Percentiles rank a stretch among this genome's conserved stretches.
Evolutionary conservation across 2,329 filamentous ascomycete species (phyloP).

Genomic region (Talaromyces sp.): DNA sequence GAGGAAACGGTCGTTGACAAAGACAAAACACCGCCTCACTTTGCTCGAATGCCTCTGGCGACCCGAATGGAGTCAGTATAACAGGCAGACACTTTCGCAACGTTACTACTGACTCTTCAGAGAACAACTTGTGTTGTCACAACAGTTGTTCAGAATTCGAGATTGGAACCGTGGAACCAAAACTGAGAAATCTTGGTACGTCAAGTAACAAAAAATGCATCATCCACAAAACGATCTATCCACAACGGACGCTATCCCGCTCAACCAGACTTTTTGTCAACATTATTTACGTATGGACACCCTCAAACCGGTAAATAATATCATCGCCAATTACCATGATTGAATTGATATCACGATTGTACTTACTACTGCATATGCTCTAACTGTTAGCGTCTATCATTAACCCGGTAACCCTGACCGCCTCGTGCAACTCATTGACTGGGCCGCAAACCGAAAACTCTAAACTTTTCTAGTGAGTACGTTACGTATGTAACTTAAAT

Average conservation of each 20-base stretch:
- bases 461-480: not conserved
- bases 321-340: not conserved
- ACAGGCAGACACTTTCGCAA: not conserved
- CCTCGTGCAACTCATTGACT: not conserved
- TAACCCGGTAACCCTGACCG: slow-evolving; percentile 14
- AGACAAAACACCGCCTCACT: not conserved
- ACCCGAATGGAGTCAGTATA: not conserved
- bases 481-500: no score
- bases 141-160: not conserved
- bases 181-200: not conserved
- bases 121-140: not conserved
- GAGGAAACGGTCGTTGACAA: not conserved
- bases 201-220: not conserved
- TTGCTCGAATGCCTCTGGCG: not conserved
- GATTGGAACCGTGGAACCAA: slow-evolving; percentile 2
- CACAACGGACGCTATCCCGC: slow-evolving; percentile 12
- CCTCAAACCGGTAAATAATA: not conserved
- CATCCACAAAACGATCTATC: slow-evolving; percentile 1
- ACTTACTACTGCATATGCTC: no score
- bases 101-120: not conserved
- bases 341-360: not conserved
- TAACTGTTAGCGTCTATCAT: slow-evolving; percentile 10
- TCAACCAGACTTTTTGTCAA: slow-evolving; percentile 4
- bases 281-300: not conserved
- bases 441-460: not conserved